Base-by-base conservation (phyloP, 352 stramenopile genomes). In the Pythium monospermum region DNA sequence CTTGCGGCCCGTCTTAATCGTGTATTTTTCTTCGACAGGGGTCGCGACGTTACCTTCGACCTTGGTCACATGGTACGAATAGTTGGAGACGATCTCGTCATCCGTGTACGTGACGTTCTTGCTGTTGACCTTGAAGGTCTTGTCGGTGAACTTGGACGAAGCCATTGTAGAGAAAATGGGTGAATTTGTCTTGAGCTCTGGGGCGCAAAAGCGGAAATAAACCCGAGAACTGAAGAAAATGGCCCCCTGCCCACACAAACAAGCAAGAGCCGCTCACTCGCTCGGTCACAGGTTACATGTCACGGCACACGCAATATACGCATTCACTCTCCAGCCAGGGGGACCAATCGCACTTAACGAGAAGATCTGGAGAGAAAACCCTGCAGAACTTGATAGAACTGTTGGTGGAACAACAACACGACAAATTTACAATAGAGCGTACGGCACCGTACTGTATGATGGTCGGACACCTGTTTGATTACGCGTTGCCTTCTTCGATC, bases 1-100 rank as follows among this genome's bases (percentile, higher is more conserved):
- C 57, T 96, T 97, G 50, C 84, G 80, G 64, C 97, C 68, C 6
- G 97, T 99, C 70, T 96, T 97, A 77, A 99, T 98, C 57, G 94
- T 86, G 69, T 96, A 97, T 61, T 98, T 98, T 18, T 96, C 91
- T 39, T 78, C 73, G 23, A 90, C 43, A 12, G 97, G 96, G 27
- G 83, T 97, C 13, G 71, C 86, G 2, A 96, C 76, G 36, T 91
- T 97, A 57, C 91, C 94, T 57, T 96, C 88, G 28, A 97, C 87
- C 51, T 86, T 76, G 30, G 85, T 96, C 18, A 81, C 87, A n/a
- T 78, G 71, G 73, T 94, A 99, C 69, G 74, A 87, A 78, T 99
- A 99, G 58, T 98, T 85, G 40, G 96, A 83, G 43, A 96, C 73
- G 64, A 99, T 99, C 58, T 95, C 81, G 54, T 98, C 86, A 8